Percentiles rank a stretch among this genome's conserved stretches.
phyloP scores from a whole-genome alignment of 208 protist species.

The Plasmodiophora brassicae region DNA sequence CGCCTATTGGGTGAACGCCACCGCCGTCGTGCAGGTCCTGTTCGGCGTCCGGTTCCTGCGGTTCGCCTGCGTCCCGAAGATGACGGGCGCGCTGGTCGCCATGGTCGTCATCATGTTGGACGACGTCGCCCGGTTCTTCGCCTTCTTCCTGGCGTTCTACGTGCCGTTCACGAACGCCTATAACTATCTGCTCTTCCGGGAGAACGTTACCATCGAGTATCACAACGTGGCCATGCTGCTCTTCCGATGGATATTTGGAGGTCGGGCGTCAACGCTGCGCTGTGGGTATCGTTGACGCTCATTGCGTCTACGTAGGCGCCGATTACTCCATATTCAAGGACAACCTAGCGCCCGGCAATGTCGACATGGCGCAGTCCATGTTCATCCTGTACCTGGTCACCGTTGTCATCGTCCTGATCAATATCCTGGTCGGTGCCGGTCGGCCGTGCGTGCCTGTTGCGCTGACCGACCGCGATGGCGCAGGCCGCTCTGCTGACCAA shows the following conservation, averaged over 20 bases:
- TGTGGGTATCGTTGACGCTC: neutral
- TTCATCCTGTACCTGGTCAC: neutral
- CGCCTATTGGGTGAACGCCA: neutral
- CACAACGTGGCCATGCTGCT: neutral
- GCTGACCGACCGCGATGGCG: neutral
- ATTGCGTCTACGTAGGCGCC: neutral
- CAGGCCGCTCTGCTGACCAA: neutral
- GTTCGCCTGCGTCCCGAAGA: constrained; percentile 22
- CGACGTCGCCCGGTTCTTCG: neutral
- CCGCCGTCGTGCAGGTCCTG: neutral
- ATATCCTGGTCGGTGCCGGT: neutral
- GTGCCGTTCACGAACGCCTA: constrained; percentile 2
- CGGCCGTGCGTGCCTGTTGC: neutral
- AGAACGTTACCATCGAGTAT: neutral
- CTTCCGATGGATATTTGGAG: neutral
- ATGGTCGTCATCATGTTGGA: neutral
- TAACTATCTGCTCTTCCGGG: neutral
- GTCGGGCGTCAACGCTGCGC: neutral
- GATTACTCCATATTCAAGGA: neutral
- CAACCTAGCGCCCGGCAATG: neutral
- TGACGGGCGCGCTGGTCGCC: neutral
- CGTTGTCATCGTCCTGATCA: neutral
- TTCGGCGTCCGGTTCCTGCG: neutral
- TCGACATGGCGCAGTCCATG: neutral
- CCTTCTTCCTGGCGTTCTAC: constrained; percentile 11